Evolutionary conservation across 2,329 filamentous ascomycete genomes (phyloP).

Genomic region (Aureobasidium subglaciale): DNA sequence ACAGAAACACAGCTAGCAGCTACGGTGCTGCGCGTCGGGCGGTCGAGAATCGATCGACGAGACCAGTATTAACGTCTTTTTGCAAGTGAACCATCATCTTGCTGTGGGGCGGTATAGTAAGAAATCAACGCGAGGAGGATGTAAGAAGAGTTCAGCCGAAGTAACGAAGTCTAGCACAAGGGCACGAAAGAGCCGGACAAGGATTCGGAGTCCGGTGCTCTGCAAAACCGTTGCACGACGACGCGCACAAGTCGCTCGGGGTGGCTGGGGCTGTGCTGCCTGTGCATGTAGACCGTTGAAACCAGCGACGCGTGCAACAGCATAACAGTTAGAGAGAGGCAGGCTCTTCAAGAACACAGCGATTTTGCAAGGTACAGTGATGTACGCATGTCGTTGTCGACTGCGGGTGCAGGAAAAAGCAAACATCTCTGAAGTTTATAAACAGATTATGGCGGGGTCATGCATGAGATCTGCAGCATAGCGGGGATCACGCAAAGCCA

Average conservation of each 20-base stretch:
- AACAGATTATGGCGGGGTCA: not conserved
- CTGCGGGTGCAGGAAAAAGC: not conserved
- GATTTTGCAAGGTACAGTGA: not conserved
- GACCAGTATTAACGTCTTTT: not conserved
- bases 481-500: not conserved
- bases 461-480: not conserved
- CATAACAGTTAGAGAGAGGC: not conserved
- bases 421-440: not conserved
- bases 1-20: not conserved
- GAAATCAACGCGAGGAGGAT: not conserved
- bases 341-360: not conserved
- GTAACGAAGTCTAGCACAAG: not conserved
- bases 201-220: not conserved
- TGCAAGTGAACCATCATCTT: not conserved
- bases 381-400: not conserved
- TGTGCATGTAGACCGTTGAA: not conserved
- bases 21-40: not conserved
- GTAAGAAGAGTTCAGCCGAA: not conserved
- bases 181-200: not conserved
- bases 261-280: conserved; percentile 9
- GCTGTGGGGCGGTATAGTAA: not conserved
- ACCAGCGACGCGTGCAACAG: not conserved
- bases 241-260: conserved; percentile 3
- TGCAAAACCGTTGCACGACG: not conserved
- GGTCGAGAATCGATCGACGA: not conserved